phyloP scores from a whole-genome alignment of 2,329 filamentous ascomycete genomes.

The Microdochium paspali region DNA sequence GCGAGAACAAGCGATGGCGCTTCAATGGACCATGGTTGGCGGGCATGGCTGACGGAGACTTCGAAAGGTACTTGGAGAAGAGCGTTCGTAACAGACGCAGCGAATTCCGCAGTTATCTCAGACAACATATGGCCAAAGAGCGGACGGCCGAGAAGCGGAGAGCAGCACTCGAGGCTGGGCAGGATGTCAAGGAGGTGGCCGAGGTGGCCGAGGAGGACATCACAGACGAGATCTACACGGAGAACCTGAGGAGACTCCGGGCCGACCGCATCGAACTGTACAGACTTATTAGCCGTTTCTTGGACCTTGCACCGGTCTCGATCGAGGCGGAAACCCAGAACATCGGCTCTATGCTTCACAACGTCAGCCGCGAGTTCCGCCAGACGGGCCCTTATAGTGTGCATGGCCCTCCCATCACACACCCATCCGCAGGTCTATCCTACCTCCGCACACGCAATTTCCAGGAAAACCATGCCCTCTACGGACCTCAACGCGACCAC shows the following conservation, averaged over 20 bases:
- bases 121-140: conserved; percentile 34
- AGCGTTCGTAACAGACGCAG: conserved; percentile 41
- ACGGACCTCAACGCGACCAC: conserved; percentile 45
- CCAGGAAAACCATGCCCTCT: conserved; percentile 50
- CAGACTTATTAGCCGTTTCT: conserved; percentile 46
- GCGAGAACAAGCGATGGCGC: conserved; percentile 50
- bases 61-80: conserved; percentile 44
- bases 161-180: conserved; percentile 26
- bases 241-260: conserved; percentile 44
- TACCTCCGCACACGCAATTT: conserved; percentile 47
- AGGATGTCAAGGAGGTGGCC: conserved; percentile 18
- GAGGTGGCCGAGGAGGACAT: conserved; percentile 26
- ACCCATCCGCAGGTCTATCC: conserved; percentile 53
- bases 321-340: conserved; percentile 16
- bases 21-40: conserved; percentile 59
- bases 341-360: conserved; percentile 12
- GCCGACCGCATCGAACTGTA: conserved; percentile 40
- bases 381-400: conserved; percentile 35
- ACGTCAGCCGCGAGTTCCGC: conserved; percentile 13
- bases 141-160: conserved; percentile 21
- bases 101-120: conserved; percentile 47
- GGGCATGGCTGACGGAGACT: conserved; percentile 50
- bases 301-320: conserved; percentile 48
- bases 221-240: conserved; percentile 38
- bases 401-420: conserved; percentile 47